Base-by-base conservation (phyloP, 306 rosid species). In the Glycyrrhiza uralensis region DNA sequence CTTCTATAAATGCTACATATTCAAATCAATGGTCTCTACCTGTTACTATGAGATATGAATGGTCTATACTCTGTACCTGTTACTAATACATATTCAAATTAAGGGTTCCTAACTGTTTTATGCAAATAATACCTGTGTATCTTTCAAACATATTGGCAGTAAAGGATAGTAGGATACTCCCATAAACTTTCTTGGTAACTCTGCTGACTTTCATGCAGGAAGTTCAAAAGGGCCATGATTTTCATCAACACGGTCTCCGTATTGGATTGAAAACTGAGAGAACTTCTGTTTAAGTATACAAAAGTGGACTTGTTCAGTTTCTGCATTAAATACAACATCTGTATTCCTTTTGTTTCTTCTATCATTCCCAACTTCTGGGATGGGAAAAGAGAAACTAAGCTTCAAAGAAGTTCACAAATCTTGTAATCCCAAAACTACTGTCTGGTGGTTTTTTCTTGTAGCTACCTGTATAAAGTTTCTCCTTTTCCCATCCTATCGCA, bases 381-480 rank as follows among this genome's bases (percentile, higher is more conserved):
- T 83, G 87, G 82, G 56, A 59, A 65, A 83, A 60, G 74, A 72
- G 71, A 83, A 71, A 50, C 42, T n/a, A 65, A 76, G 74, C 50
- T 30, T 54, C 28, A 52, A 76, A 66, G 71, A 66, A 20, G 57
- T 76, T 20, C 14, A 35, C 23, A 57, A 60, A 44, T 60, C 56
- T 20, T 30, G 8, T 47, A 35, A 55, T 52, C 6, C 74, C 17
- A 71, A 79, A 76, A 71, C 19, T 64, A 19, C 42, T 44, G 60
- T 76, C 30, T 84, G 88, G 71, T 91, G 98, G 97, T 89, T 85
- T 79, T 91, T 83, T 70, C 83, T 82, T 59, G 14, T 80, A 18
- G 86, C 87, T 20, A 42, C 90, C 26, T 87, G 87, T 79, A 17
- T 94, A 49, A 94, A 94, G 85, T 70, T 91, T 50, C 95, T 94